A percentile compares a stretch with the other conserved stretches of the same genome.
Evolutionary conservation across 768 basidiomycete species (phyloP).

Genomic region (Rhodosporidiobolus odoratus): DNA sequence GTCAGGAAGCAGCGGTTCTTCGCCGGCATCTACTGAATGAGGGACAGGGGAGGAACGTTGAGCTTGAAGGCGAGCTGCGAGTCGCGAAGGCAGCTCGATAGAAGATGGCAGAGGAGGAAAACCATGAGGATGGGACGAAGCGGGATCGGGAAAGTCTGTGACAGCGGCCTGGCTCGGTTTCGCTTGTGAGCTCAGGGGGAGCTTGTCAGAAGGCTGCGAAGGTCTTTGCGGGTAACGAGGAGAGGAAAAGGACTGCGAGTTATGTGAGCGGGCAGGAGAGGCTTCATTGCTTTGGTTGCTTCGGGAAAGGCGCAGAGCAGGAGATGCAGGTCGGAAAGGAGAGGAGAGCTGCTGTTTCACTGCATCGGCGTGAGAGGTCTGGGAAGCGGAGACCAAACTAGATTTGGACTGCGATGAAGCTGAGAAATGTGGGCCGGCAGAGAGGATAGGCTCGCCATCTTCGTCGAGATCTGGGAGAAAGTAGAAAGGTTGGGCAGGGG

Average conservation of each 20-base stretch:
- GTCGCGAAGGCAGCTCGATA: slow-evolving; percentile 5
- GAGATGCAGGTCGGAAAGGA: neutral
- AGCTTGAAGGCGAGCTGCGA: neutral
- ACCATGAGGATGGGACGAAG: neutral
- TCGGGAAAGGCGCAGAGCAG: neutral
- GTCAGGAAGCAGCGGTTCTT: too few relatives aligned
- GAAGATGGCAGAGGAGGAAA: neutral
- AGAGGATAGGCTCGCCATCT: slow-evolving; percentile 22
- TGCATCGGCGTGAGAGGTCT: too few relatives aligned
- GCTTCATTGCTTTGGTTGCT: neutral
- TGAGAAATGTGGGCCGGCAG: too few relatives aligned
- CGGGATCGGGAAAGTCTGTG: too few relatives aligned
- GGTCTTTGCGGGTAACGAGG: too few relatives aligned
- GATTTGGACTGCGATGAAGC: neutral
- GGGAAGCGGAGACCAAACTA: too few relatives aligned
- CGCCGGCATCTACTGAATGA: too few relatives aligned
- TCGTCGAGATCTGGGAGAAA: slow-evolving; percentile 20
- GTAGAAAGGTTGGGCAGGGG: neutral
- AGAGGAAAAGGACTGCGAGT: too few relatives aligned
- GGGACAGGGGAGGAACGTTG: too few relatives aligned
- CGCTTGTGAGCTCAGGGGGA: neutral
- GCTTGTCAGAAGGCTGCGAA: neutral
- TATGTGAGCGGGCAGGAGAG: too few relatives aligned
- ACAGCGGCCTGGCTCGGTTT: too few relatives aligned
- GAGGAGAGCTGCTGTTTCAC: neutral